Evolutionary conservation across 768 basidiomycete species (phyloP), one percentile per base, ranked within the genome.

Genomic region (Asterophora parasitica): DNA sequence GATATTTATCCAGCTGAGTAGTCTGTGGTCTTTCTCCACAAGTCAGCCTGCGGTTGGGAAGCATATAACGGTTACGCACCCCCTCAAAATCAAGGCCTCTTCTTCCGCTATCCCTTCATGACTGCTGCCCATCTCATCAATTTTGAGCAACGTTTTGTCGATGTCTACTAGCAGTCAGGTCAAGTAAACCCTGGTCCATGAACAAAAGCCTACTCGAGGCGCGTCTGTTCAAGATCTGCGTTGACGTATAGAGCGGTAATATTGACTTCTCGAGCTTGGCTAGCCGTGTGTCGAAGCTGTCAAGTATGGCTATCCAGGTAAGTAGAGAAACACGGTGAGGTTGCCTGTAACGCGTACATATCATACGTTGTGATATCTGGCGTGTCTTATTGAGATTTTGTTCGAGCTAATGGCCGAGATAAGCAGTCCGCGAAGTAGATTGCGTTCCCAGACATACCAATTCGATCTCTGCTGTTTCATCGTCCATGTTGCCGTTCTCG

Each of bases 211-310:
- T 51, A 90, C 90, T 93, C 37, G 76, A 78, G 13, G 78, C 78
- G 32, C 90, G 68, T 56, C 77, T 72, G 47, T 88, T 91, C 45
- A 92, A 63, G 10, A 84, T 71, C 61, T 91, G 87, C 0, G 89
- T 83, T 3, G 85, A 83, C 1, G 76, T 78, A 58, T 92, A 88
- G n/a, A 93, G 64, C 0, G 91, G 91, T 11, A 87, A 62, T 44
- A 93, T 90, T 2, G 88, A 85, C 56, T 90, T 92, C 59, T 92
- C 91, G 16, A 92, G 76, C 61, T 84, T 87, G 34, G 85, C 83
- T 4, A 93, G 68, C 15, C 91, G 79, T 1, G 81, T 80, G 63
- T 92, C 91, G 58, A 92, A 90, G 57, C 85, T 90, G 52, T 85
- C 82, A 42, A 93, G 73, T 56, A 92, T 84, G 38, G 85, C 90